A percentile compares a stretch with the other conserved stretches of the same genome.
Evolutionary conservation across 768 basidiomycete species (phyloP).

Genomic region (Dictyophora rubrovolvata): DNA sequence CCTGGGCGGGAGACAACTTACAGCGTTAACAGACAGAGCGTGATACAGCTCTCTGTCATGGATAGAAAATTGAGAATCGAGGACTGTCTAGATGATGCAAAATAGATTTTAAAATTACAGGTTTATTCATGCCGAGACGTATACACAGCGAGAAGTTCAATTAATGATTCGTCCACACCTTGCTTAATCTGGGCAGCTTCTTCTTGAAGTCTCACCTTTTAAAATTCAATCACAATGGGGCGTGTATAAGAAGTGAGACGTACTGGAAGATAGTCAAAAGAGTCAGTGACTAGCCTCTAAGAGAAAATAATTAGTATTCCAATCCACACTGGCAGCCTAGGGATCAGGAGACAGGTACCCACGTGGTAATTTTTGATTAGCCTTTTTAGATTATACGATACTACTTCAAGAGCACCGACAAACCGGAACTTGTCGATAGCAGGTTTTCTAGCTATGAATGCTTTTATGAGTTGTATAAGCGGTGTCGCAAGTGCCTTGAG

Average conservation of each 20-base stretch:
- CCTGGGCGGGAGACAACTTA: too few relatives aligned
- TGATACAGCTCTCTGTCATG: too few relatives aligned
- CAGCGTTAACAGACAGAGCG: too few relatives aligned
- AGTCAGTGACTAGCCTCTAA: neutral
- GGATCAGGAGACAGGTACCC: neutral
- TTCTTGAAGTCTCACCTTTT: neutral
- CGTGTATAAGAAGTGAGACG: neutral
- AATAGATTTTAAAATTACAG: too few relatives aligned
- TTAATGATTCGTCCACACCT: too few relatives aligned
- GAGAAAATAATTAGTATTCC: neutral
- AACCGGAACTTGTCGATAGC: neutral
- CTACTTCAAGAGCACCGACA: neutral
- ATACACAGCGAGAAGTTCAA: too few relatives aligned
- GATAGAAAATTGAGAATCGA: too few relatives aligned
- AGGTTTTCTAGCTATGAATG: neutral
- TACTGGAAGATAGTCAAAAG: neutral
- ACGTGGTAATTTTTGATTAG: neutral
- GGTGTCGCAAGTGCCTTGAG: neutral
- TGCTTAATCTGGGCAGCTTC: neutral
- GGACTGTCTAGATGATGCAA: too few relatives aligned
- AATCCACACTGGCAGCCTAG: neutral
- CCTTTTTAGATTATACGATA: neutral
- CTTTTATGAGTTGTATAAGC: neutral
- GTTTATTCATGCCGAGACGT: too few relatives aligned
- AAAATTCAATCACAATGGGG: neutral